A percentile compares a stretch with the other conserved stretches of the same genome.
Evolutionary conservation across 352 stramenopile species (phyloP).

Genomic region (Pythium aphanidermatum): DNA sequence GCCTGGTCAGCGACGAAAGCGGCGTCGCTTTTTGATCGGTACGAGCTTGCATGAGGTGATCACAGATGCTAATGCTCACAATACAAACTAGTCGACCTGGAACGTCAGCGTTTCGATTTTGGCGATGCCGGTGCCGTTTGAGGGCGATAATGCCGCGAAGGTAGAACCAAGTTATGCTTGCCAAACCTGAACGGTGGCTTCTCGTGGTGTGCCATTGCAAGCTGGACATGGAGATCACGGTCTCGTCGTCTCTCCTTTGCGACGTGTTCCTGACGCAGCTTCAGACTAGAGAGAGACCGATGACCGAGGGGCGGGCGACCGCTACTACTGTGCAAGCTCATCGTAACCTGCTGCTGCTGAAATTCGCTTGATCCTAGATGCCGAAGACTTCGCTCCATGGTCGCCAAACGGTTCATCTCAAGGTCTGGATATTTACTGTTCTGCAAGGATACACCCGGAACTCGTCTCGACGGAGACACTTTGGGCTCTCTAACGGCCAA

Average conservation of each 20-base stretch:
- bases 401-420: constrained; percentile 3
- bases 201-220: constrained; percentile 12
- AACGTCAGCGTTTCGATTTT: background rate
- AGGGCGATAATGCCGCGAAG: constrained; percentile 1
- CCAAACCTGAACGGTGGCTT: constrained; percentile 20
- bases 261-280: constrained; percentile 1
- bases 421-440: constrained; percentile 9
- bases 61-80: background rate
- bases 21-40: constrained; percentile 36
- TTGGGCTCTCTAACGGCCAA: background rate
- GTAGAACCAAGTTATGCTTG: background rate
- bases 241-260: constrained; percentile 6
- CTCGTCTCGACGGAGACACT: background rate
- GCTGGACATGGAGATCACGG: constrained; percentile 15
- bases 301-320: background rate
- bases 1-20: constrained; percentile 7
- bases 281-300: background rate
- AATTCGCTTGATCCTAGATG: constrained; percentile 9
- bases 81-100: background rate
- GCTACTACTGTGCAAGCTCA: background rate
- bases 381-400: constrained; percentile 6
- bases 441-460: constrained; percentile 16
- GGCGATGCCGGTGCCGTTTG: constrained; percentile 6
- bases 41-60: constrained; percentile 44
- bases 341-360: constrained; percentile 5